Percentiles rank a stretch among this genome's conserved stretches.
Conservation (phyloP, 2,329 filamentous ascomycete genomes). For the Sphaerulina vaccinii region DNA sequence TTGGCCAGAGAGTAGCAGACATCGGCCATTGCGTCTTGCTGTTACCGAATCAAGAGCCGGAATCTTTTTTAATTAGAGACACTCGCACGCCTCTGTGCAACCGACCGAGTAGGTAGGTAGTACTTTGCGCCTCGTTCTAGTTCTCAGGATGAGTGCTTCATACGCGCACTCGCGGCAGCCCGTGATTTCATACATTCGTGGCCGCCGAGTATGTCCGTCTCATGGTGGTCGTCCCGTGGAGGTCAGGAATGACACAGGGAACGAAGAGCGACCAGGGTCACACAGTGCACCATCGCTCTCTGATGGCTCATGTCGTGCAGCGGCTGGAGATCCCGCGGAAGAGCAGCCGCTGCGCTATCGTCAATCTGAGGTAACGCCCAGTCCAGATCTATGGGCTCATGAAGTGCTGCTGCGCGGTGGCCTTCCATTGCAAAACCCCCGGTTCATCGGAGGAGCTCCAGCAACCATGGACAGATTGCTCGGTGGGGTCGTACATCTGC, state of each 20-base stretch:
- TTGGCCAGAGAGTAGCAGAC: not conserved
- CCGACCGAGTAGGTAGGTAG: not conserved
- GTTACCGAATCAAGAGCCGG: conserved; percentile 6
- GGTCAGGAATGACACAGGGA: not conserved
- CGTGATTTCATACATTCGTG: conserved; percentile 1
- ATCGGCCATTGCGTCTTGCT: conserved; percentile 1
- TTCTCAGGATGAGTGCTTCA: not conserved
- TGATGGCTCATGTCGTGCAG: conserved; percentile 14
- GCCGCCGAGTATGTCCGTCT: conserved; percentile 17
- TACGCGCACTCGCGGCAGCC: conserved; percentile 2
- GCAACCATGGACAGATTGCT: not conserved
- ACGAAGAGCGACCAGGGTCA: conserved; percentile 4
- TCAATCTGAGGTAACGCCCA: conserved; percentile 9
- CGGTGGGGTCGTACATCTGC: not conserved
- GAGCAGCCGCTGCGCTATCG: conserved; percentile 9
- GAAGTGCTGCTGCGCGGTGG: not conserved
- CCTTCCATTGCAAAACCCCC: too few relatives aligned
- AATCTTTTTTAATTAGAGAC: conserved; percentile 5
- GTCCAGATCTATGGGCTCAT: conserved; percentile 12
- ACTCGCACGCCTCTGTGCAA: conserved; percentile 10
- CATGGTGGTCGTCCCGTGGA: not conserved
- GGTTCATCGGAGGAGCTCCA: too few relatives aligned
- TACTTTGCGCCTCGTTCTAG: conserved; percentile 2
- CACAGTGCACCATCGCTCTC: not conserved
- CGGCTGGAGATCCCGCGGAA: conserved; percentile 13